Conservation (phyloP, 2,329 filamentous ascomycete genomes). For the Sphaceloma murrayae region DNA sequence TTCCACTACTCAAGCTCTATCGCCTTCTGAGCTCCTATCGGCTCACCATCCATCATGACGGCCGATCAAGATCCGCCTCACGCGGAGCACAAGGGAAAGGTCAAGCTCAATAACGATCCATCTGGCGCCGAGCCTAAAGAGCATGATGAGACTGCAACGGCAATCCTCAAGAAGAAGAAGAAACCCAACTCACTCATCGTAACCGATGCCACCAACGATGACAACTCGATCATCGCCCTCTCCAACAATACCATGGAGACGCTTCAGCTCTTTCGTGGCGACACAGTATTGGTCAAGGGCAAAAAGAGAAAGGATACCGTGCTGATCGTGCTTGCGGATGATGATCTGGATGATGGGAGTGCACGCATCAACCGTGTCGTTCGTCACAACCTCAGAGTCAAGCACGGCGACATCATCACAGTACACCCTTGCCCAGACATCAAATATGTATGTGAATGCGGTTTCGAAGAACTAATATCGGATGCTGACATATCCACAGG, state of each 20-base stretch:
- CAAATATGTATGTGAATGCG: conserved; percentile 75
- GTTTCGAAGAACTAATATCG: neutral
- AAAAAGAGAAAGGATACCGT: conserved; percentile 99
- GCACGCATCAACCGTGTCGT: conserved; percentile 97
- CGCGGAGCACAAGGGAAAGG: conserved; percentile 35
- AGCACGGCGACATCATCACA: conserved; percentile 96
- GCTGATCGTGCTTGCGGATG: conserved; percentile 91
- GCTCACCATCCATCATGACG: conserved; percentile 34
- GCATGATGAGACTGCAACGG: conserved; percentile 86
- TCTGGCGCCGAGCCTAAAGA: conserved; percentile 81
- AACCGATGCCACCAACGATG: conserved; percentile 96
- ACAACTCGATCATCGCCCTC: conserved; percentile 97
- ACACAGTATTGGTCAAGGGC: conserved; percentile 95
- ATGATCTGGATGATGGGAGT: conserved; percentile 94
- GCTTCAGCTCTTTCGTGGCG: conserved; percentile 94
- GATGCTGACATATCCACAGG: conserved; percentile 42
- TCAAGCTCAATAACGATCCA: conserved; percentile 59
- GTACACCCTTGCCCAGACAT: conserved; percentile 98
- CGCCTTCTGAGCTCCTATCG: neutral
- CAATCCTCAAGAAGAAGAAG: conserved; percentile 99
- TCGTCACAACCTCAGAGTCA: conserved; percentile 94
- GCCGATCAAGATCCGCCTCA: conserved; percentile 38
- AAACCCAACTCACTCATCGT: conserved; percentile 99
- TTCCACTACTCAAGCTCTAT: neutral
- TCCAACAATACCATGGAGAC: conserved; percentile 99